phyloP scores from a whole-genome alignment of 129 eudicot genomes.

The Flaveria brownii region DNA sequence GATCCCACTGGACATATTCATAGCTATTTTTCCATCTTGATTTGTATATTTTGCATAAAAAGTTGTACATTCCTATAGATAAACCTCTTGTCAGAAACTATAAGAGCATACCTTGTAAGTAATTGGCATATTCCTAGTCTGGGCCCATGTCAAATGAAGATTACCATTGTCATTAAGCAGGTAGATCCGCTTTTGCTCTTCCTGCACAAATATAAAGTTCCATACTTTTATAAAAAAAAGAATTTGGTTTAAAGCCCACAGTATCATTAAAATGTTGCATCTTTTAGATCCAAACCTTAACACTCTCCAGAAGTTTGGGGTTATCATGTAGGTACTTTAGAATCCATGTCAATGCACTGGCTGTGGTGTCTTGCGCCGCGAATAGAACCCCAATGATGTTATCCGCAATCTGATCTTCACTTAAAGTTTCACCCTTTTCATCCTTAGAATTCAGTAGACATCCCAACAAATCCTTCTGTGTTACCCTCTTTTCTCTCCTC shows the following conservation, averaged over 20 bases:
- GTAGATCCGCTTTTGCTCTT: slow-evolving; percentile 52
- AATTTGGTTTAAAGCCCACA: background rate
- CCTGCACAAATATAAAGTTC: slow-evolving; percentile 42
- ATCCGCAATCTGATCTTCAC: slow-evolving; percentile 56
- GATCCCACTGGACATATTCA: background rate
- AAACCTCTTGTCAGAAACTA: slow-evolving; percentile 19
- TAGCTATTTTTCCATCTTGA: background rate
- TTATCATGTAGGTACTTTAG: slow-evolving; percentile 54
- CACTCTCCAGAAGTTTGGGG: slow-evolving; percentile 47
- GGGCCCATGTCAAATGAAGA: slow-evolving; percentile 53
- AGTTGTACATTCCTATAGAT: background rate
- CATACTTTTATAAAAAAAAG: background rate
- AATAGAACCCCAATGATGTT: slow-evolving; percentile 62
- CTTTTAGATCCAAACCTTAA: slow-evolving; percentile 38
- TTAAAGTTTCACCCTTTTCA: slow-evolving; percentile 40
- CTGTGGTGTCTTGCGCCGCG: slow-evolving; percentile 68
- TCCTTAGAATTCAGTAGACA: slow-evolving; percentile 47
- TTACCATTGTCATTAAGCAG: slow-evolving; percentile 37
- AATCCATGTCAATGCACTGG: slow-evolving; percentile 64
- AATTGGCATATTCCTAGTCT: slow-evolving; percentile 64
- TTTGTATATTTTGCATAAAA: slow-evolving; percentile 1
- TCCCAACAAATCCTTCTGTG: slow-evolving; percentile 44
- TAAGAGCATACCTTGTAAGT: slow-evolving; percentile 50
- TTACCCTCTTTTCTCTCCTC: slow-evolving; percentile 47
- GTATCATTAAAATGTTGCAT: background rate